Evolutionary conservation across 2,329 filamentous ascomycete species (phyloP), one percentile per base, ranked within the genome.

Genomic region (Canariomyces notabilis): DNA sequence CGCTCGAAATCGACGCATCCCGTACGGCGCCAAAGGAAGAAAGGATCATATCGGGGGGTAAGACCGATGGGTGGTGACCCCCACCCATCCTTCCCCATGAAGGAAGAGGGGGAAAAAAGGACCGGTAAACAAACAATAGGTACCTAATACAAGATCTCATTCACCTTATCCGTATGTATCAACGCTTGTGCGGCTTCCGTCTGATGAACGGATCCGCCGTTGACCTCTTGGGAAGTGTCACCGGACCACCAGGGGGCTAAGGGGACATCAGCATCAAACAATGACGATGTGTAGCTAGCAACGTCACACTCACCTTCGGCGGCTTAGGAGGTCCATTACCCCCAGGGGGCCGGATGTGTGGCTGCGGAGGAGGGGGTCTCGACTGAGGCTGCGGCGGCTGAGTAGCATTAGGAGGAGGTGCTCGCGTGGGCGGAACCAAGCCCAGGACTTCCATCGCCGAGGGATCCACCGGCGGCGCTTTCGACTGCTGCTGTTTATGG

Each of bases 391-490:
- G 37, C 16, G 42, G 42, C n/a, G n/a, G n/a, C n/a, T n/a, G n/a
- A n/a, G n/a, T n/a, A n/a, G n/a, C n/a, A n/a, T n/a, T n/a, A n/a
- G 44, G 47, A 6, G 49, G 42, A 21, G 56, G 48, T 15, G 52
- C 43, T 19, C 55, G 48, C 22, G 40, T 65, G 6, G 72, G 73
- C 18, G 73, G 72, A 9, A 59, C 64, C 52, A 78, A 59, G 6
- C 74, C 74, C 37, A 77, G 62, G 16, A 73, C 69, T 46, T 73
- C 69, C 72, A 77, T 74, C 15, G 74, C 75, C 2, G 74, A 74
- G 2, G 74, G 74, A 44, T 78, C 75, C 7, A 57, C 61, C 7
- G 64, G 58, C 35, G 60, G 58, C 35, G 60, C 58, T 20, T 48
- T 54, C 18, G 59, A 53, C 11, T 54, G 52, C 41, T 50, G 60